Conservation (phyloP, 2,329 filamentous ascomycete species). For the Paraphoma chrysanthemicola region DNA sequence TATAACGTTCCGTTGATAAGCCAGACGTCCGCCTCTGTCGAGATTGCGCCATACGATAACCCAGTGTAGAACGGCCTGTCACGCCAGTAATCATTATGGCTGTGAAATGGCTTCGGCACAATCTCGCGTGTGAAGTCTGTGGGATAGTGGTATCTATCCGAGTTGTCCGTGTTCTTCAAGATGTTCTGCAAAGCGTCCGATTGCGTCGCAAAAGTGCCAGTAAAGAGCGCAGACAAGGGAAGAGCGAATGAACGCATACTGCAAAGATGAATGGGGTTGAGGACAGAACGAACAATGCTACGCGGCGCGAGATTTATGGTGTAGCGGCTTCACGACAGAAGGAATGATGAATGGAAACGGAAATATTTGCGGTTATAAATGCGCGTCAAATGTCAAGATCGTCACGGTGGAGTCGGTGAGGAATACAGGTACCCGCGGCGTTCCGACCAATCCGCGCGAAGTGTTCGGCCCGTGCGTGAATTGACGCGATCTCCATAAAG, state of each 20-base stretch:
- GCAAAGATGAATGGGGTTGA: slow-evolving; percentile 1
- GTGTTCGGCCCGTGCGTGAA: slow-evolving; percentile 15
- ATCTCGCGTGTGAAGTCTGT: slow-evolving; percentile 68
- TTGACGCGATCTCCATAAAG: not conserved
- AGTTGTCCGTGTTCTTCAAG: slow-evolving; percentile 60
- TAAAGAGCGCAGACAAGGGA: slow-evolving; percentile 17
- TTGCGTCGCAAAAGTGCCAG: slow-evolving; percentile 34
- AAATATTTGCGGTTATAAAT: slow-evolving; percentile 6
- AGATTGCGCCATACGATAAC: slow-evolving; percentile 63
- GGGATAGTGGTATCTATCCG: slow-evolving; percentile 64
- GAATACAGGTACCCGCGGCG: slow-evolving; percentile 16
- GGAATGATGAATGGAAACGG: not conserved
- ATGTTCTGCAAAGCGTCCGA: slow-evolving; percentile 62
- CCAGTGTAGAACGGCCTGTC: slow-evolving; percentile 58
- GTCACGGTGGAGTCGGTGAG: slow-evolving; percentile 25
- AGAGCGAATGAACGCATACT: slow-evolving; percentile 29
- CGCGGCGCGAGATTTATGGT: slow-evolving; percentile 4
- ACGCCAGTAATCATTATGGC: slow-evolving; percentile 68
- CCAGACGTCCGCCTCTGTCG: slow-evolving; percentile 68
- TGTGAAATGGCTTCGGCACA: slow-evolving; percentile 63
- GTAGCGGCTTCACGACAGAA: not conserved
- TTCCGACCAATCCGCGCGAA: slow-evolving; percentile 25
- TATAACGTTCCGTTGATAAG: slow-evolving; percentile 62
- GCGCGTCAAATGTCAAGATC: slow-evolving; percentile 20
- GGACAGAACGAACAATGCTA: not conserved